Evolutionary conservation across 2,329 filamentous ascomycete species (phyloP).

Genomic region (Epichloe scottii): DNA sequence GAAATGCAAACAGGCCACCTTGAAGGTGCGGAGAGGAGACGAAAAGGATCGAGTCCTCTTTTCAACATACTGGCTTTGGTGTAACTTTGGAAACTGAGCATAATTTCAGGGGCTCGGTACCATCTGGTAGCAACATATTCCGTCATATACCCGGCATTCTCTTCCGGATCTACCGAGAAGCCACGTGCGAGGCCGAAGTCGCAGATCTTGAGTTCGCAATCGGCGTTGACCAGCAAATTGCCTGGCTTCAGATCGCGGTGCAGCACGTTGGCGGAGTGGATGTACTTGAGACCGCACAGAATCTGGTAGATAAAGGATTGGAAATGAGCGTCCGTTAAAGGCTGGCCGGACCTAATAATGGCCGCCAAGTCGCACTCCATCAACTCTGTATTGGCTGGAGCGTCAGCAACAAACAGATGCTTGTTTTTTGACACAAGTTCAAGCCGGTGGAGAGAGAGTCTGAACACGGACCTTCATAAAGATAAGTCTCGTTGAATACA

Average conservation of each 20-base stretch:
- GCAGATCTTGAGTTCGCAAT: slow-evolving; percentile 98
- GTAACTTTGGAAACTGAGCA: slow-evolving; percentile 99
- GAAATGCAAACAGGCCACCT: too few species aligned
- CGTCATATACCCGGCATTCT: slow-evolving; percentile 99
- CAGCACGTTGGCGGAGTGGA: slow-evolving; percentile 94
- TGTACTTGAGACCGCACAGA: slow-evolving; percentile 95
- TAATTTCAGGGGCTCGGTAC: slow-evolving; percentile 92
- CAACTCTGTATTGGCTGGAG: slow-evolving; percentile 51
- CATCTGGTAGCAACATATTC: slow-evolving; percentile 97
- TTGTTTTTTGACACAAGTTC: background rate
- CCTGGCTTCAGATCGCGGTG: slow-evolving; percentile 96
- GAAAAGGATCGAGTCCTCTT: background rate
- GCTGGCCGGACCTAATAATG: slow-evolving; percentile 94
- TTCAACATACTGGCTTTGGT: slow-evolving; percentile 90
- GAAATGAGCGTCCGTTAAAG: slow-evolving; percentile 95
- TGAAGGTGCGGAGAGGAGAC: background rate
- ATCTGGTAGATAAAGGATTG: slow-evolving; percentile 99
- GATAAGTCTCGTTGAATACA: slow-evolving; percentile 97
- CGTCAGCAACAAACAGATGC: background rate
- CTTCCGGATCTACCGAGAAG: slow-evolving; percentile 92
- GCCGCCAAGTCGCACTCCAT: slow-evolving; percentile 99
- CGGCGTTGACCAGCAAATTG: slow-evolving; percentile 93
- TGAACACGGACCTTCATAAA: slow-evolving; percentile 68
- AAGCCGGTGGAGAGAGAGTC: too few species aligned
- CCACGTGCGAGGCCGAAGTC: slow-evolving; percentile 95